Evolutionary conservation across 306 rosid species (phyloP).

Genomic region (Cucurbita ficifolia): DNA sequence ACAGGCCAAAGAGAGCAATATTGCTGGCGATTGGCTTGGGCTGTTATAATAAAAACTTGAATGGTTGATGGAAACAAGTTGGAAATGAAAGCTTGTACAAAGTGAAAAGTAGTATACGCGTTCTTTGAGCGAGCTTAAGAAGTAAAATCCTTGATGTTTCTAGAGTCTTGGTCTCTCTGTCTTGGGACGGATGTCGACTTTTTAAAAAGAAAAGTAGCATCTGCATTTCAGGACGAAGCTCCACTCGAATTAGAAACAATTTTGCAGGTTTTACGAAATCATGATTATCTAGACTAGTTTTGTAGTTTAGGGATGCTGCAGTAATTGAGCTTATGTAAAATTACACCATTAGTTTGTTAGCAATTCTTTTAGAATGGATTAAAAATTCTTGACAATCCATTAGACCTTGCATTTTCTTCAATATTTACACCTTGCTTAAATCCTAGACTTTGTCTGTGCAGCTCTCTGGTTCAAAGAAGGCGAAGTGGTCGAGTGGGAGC

Average conservation of each 20-base stretch:
- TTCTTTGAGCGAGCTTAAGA: neutral
- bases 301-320: neutral
- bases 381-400: neutral
- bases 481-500: conserved; percentile 63
- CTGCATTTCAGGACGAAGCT: neutral
- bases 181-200: neutral
- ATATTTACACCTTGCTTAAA: neutral
- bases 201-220: neutral
- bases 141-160: neutral
- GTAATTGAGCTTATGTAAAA: neutral
- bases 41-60: neutral
- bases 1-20: too few relatives aligned
- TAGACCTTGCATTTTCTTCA: neutral
- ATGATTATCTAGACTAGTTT: neutral
- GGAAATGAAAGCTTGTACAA: neutral
- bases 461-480: conserved; percentile 95
- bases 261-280: neutral
- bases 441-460: conserved; percentile 11
- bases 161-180: neutral
- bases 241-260: neutral
- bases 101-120: neutral
- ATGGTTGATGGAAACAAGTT: neutral
- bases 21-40: too few relatives aligned
- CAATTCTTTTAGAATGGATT: neutral
- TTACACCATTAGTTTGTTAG: neutral